Conservation (phyloP, 495 filamentous ascomycete genomes). For the Tuber indicum region DNA sequence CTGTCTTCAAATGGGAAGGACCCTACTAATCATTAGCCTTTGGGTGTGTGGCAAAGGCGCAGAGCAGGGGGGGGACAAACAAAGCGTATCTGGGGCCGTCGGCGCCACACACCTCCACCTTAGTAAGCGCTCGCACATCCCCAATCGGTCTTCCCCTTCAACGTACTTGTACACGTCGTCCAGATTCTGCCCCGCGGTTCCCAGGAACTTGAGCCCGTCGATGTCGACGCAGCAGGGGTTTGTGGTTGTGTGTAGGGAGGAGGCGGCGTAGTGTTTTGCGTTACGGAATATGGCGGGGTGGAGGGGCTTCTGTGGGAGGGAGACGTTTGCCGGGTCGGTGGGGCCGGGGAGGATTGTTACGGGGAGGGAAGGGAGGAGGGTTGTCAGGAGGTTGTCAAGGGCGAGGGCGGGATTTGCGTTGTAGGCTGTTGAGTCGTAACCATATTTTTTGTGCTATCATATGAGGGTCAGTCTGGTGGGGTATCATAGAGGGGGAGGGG, state of each 20-base stretch:
- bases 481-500: background rate
- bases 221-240: constrained; percentile 90
- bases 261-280: constrained; percentile 59
- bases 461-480: background rate
- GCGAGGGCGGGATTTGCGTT: constrained; percentile 75
- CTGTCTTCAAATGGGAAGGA: constrained; percentile 88
- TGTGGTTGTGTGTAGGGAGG: constrained; percentile 72
- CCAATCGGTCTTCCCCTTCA: constrained; percentile 63
- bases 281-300: constrained; percentile 59
- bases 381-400: constrained; percentile 74
- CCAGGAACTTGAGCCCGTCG: constrained; percentile 78
- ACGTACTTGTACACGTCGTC: constrained; percentile 92
- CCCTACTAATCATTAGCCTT: constrained; percentile 52
- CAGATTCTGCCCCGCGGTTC: constrained; percentile 81
- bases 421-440: constrained; percentile 83
- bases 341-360: constrained; percentile 71
- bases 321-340: constrained; percentile 69
- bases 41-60: background rate
- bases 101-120: constrained; percentile 89
- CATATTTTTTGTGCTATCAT: constrained; percentile 66
- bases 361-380: constrained; percentile 72
- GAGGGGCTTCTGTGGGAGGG: constrained; percentile 61
- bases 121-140: constrained; percentile 85
- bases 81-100: constrained; percentile 92
- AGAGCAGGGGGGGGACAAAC: constrained; percentile 50